phyloP scores from a whole-genome alignment of 768 basidiomycete species.

The Gloeopeniophorella convolvens region DNA sequence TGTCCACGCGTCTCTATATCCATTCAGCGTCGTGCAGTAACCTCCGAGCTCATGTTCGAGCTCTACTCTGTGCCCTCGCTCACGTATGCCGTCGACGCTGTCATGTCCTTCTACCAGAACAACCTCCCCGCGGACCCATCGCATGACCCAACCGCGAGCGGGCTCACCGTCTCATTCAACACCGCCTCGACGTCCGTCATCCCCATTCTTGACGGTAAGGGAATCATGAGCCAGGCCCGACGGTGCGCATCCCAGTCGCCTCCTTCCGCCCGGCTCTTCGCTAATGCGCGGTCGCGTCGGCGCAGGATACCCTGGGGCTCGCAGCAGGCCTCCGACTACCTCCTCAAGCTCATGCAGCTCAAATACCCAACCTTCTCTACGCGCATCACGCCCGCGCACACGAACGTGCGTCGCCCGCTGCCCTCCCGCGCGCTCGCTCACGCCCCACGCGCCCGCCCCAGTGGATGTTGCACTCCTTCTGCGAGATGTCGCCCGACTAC shows the following conservation, averaged over 20 bases:
- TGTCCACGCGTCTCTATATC: not conserved
- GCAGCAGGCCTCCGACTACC: constrained; percentile 82
- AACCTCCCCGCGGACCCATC: constrained; percentile 33
- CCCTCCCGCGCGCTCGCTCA: not conserved
- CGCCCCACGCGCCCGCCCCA: constrained; percentile 27
- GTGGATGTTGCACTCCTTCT: constrained; percentile 91
- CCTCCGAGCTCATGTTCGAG: constrained; percentile 96
- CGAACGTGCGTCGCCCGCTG: constrained; percentile 47
- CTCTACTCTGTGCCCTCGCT: constrained; percentile 81
- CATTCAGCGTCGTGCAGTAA: constrained; percentile 45
- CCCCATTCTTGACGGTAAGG: constrained; percentile 77
- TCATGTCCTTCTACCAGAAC: constrained; percentile 91
- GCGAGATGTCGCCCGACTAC: constrained; percentile 80
- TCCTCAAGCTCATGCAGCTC: constrained; percentile 88
- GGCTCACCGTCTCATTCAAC: constrained; percentile 86
- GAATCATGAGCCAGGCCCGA: constrained; percentile 79
- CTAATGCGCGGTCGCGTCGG: not conserved
- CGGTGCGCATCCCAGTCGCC: constrained; percentile 42
- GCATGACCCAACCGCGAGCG: constrained; percentile 53
- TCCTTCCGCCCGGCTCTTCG: not conserved
- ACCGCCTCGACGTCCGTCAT: constrained; percentile 88
- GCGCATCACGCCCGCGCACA: constrained; percentile 68
- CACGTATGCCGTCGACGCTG: constrained; percentile 80
- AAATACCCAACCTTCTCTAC: constrained; percentile 94
- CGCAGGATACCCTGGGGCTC: constrained; percentile 93